Evolutionary conservation across 768 basidiomycete genomes (phyloP).

Genomic region (Pleurotus ostreatus): DNA sequence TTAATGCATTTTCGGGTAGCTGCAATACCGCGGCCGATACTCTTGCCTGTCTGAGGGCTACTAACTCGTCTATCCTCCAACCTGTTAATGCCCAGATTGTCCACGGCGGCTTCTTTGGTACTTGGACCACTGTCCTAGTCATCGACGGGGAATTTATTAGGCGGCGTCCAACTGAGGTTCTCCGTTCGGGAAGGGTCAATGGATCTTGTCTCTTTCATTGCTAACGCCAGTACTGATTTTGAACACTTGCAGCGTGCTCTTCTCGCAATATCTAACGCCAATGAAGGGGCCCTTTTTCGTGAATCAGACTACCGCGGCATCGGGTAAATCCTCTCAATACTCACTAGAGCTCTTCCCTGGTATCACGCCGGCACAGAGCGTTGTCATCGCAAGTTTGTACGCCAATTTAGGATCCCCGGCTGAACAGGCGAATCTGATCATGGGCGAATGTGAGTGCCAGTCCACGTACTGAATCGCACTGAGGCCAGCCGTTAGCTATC

Average conservation of each 20-base stretch:
- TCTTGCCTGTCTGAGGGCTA: constrained; percentile 12
- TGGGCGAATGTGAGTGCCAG: constrained; percentile 32
- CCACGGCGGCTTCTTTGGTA: constrained; percentile 19
- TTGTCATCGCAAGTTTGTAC: constrained; percentile 24
- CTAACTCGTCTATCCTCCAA: constrained; percentile 14
- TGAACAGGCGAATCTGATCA: constrained; percentile 28
- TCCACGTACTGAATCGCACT: neutral
- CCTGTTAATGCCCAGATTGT: constrained; percentile 20
- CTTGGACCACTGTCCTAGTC: constrained; percentile 25
- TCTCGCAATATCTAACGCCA: constrained; percentile 34
- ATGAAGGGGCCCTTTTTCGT: constrained; percentile 38
- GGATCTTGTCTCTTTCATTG: constrained; percentile 14
- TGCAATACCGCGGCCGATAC: constrained; percentile 10
- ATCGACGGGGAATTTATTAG: constrained; percentile 28
- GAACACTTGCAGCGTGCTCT: constrained; percentile 11
- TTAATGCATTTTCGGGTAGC: neutral
- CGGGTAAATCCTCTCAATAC: too few species aligned
- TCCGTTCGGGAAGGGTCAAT: constrained; percentile 20
- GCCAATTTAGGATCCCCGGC: constrained; percentile 25
- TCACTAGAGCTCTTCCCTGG: constrained; percentile 24
- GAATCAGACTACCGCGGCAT: constrained; percentile 16
- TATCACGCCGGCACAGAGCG: constrained; percentile 22
- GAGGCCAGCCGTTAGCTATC: constrained; percentile 22
- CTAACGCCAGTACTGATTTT: constrained; percentile 15
- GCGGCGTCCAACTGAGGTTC: constrained; percentile 23